phyloP scores from a whole-genome alignment of 1,284 basidiomycete genomes.

The Exobasidium cylindrosporum region DNA sequence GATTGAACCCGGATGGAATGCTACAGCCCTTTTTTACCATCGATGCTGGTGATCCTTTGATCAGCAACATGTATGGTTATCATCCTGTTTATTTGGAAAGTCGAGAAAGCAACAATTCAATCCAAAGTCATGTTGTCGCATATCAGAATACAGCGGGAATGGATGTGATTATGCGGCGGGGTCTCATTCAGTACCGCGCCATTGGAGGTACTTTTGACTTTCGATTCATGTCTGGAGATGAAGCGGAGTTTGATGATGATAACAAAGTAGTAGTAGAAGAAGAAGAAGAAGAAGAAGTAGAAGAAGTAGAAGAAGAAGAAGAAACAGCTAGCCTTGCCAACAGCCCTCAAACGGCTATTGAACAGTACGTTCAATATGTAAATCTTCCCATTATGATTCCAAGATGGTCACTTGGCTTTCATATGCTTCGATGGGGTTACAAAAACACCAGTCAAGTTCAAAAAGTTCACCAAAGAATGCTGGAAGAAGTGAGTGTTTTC shows the following conservation, averaged over 20 bases:
- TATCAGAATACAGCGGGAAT: conserved; percentile 34
- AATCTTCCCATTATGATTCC: conserved; percentile 31
- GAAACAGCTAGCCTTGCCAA: conserved; percentile 14
- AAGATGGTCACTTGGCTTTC: conserved; percentile 40
- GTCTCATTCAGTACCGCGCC: conserved; percentile 36
- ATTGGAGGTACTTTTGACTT: conserved; percentile 44
- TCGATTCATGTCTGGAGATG: conserved; percentile 33
- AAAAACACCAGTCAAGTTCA: conserved; percentile 28
- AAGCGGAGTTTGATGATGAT: neutral
- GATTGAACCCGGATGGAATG: conserved; percentile 65
- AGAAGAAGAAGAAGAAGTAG: neutral
- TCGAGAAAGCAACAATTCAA: conserved; percentile 59
- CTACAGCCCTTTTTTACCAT: conserved; percentile 69
- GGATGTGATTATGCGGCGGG: conserved; percentile 32
- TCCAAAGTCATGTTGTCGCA: conserved; percentile 27
- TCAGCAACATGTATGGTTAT: conserved; percentile 64
- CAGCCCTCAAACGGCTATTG: conserved; percentile 29
- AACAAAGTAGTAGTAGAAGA: neutral
- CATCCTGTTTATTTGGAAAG: conserved; percentile 70
- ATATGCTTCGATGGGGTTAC: conserved; percentile 44
- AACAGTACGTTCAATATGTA: conserved; percentile 40
- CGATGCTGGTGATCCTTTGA: conserved; percentile 56
- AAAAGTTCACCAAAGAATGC: conserved; percentile 28
- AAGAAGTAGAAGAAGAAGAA: neutral
- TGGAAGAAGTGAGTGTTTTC: too few relatives aligned